Base-by-base conservation (phyloP, 176 grass and related monocot genomes). In the Aegilops bicornis region DNA sequence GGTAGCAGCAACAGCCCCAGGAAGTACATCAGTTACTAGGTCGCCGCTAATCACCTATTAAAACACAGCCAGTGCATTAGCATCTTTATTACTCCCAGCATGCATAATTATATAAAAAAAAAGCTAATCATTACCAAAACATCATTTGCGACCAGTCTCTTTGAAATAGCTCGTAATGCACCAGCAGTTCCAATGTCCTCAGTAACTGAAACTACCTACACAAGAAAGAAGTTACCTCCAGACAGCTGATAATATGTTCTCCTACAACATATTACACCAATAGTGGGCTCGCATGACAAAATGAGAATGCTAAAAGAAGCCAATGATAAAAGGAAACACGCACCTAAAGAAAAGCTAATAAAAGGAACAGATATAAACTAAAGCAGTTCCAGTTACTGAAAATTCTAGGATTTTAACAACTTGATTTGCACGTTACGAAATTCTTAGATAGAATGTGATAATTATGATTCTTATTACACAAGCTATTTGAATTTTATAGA, bases 131-230 rank as follows among this genome's bases (percentile, higher is more conserved):
- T 76, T 96, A 99, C 97, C 92, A 99, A 80, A 88, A 96, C 87
- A 88, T 99, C 97, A 91, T 90, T 92, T 66, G 94, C 88, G 52
- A 74, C 89, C 79, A 99, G 85, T 7, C 89, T 64, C 86, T 89
- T 88, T 37, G 90, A 86, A 88, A 98, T 91, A 91, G 85, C 79
- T 37, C 94, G 85, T 79, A 98, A 84, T 24, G 97, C 97, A 79
- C 88, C 93, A 83, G 93, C 94, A 86, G 90, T 98, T 81, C 94
- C 97, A 91, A 98, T 80, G 91, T 94, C 97, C 82, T 87, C 92
- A 67, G 94, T 69, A 11, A 95, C 91, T 63, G 90, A 83, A 62
- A 84, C 88, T 87, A 96, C 97, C 94, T 98, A 82, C 23, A 22
- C 86, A 81, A 75, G 29, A 84, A 37, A 64, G 16, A 22, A 73